Evolutionary conservation across 129 eudicot genomes (phyloP), one percentile per base, ranked within the genome.

Genomic region (Rutidosis leptorrhynchoides): DNA sequence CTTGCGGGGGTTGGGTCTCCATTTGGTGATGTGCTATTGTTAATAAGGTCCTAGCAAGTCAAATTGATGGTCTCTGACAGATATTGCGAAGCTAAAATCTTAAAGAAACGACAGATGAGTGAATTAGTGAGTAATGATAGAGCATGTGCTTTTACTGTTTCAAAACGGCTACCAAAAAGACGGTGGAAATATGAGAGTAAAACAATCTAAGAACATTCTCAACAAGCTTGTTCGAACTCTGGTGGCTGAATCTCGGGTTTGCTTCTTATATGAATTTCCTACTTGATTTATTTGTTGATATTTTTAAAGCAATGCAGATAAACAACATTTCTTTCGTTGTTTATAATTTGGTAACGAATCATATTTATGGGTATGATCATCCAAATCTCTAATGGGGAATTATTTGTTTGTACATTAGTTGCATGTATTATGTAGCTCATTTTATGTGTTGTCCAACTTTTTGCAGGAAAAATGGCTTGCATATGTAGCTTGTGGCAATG

Each of bases 171-270:
- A 59, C 79, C 90, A 79, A 80, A 78, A 66, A 11, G 70, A 84
- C 71, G 66, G 70, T 64, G 75, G 76, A 26, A 64, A 64, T 58
- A 83, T 78, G 66, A 83, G 79, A 71, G 58, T 78, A 43, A 95
- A 90, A 43, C 83, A 79, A 73, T 80, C 89, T 58, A 90, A 87
- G 83, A 87, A 84, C 69, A 74, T 64, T 72, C 84, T 82, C 48
- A 90, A 79, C 84, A 90, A 83, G 81, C 97, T 93, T 60, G 80
- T 80, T 48, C 86, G 97, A 54, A 87, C 93, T 32, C 79, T 95
- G 32, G 78, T 86, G 48, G 84, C 90, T 53, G 97, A 90, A 67
- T 62, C 75, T 40, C 90, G 85, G 95, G 97, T 90, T 71, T 68
- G 96, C 81, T 78, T 42, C 49, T 62, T 58, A 33, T 45, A 4